These are phyloP conservation scores for Capillidium heterosporum DNA, from an alignment of 371 early-diverging fungal genomes.

Conservation along the genomic window DNA sequence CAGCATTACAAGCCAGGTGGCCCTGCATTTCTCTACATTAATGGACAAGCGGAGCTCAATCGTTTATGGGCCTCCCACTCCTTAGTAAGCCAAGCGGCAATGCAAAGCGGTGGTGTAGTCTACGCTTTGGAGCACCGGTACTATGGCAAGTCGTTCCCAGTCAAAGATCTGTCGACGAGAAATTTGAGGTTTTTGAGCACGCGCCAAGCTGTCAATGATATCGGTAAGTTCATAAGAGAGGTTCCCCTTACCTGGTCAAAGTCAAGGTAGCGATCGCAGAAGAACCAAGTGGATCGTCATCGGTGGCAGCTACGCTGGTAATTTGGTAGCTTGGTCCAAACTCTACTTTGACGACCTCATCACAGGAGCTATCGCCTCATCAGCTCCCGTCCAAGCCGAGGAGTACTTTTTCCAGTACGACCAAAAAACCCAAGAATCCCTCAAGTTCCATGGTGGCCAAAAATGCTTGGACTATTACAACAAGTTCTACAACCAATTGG, in stretches of 20 bases:
- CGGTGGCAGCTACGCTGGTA: constrained; percentile 56
- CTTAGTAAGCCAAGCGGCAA: constrained; percentile 18
- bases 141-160: constrained; percentile 47
- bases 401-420: constrained; percentile 40
- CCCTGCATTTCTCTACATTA: constrained; percentile 1
- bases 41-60: not conserved
- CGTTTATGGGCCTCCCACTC: not conserved
- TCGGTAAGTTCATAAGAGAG: constrained; percentile 30
- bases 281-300: constrained; percentile 35
- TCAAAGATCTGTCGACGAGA: constrained; percentile 5
- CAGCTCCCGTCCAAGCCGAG: constrained; percentile 37
- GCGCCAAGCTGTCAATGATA: constrained; percentile 40
- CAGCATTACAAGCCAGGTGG: constrained; percentile 1
- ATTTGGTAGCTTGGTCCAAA: constrained; percentile 49
- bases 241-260: constrained; percentile 2
- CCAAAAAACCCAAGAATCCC: not conserved
- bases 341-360: constrained; percentile 39
- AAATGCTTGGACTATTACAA: not conserved
- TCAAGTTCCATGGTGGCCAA: not conserved
- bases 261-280: no score
- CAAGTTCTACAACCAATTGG: not conserved
- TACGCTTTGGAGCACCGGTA: constrained; percentile 54
- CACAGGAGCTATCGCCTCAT: constrained; percentile 48
- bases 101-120: constrained; percentile 34
- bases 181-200: constrained; percentile 25